These are phyloP conservation scores for Podospora australis DNA, from an alignment of 495 filamentous ascomycete genomes.

Conservation along the genomic window DNA sequence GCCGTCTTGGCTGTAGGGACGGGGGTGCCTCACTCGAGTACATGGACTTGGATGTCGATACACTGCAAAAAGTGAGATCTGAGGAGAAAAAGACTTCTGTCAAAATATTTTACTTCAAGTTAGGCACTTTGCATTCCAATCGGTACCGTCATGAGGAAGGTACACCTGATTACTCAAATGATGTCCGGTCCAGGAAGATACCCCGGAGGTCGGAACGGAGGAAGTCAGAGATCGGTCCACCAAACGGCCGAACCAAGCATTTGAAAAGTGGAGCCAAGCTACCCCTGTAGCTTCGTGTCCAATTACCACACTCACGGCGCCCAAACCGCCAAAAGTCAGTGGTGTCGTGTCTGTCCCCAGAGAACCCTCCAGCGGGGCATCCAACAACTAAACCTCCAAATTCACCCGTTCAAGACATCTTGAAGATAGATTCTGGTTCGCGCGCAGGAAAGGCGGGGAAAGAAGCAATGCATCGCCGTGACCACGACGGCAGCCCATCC, in stretches of 20 bases:
- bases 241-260: slow-evolving; percentile 1
- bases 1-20: too few species aligned
- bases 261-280: background rate
- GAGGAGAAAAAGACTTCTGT: too few species aligned
- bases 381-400: too few species aligned
- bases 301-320: background rate
- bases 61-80: too few species aligned
- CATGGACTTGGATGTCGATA: too few species aligned
- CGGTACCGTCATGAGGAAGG: too few species aligned
- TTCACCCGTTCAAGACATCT: background rate
- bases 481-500: slow-evolving; percentile 20
- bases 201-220: too few species aligned
- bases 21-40: too few species aligned
- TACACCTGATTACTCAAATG: too few species aligned
- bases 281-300: slow-evolving; percentile 2
- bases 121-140: too few species aligned
- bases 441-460: background rate
- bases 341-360: background rate
- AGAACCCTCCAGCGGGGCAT: background rate
- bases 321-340: background rate
- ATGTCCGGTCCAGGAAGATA: too few species aligned
- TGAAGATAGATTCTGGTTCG: slow-evolving; percentile 3
- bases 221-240: background rate
- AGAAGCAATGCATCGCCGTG: slow-evolving; percentile 31
- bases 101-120: too few species aligned